Evolutionary conservation across 2,329 filamentous ascomycete genomes (phyloP), one percentile per base, ranked within the genome.

Genomic region (Stagonosporopsis cucurbitacearum): DNA sequence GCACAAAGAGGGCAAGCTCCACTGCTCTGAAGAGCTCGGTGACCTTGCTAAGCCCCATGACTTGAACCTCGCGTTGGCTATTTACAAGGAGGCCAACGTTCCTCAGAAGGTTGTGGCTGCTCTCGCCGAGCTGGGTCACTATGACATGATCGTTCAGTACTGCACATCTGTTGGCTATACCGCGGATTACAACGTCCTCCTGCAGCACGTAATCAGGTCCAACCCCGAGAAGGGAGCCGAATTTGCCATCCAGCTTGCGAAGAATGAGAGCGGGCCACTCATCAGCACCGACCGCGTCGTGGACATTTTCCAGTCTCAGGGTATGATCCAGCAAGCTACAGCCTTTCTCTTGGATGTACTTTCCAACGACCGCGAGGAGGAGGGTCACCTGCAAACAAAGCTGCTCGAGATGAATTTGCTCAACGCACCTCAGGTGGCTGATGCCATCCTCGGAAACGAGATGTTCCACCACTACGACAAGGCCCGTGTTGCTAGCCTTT

Each of bases 391-490:
- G 35, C 95, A 99, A 79, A 99, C 96, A 20, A 89, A 95, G 58
- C 84, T 99, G 3, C 81, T 99, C 52, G 96, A 99, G 82, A 98
- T 99, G 93, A 99, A 99, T 77, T 80, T 99, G 60, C 84, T 96
- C 78, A 96, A 96, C 66, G 96, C 95, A 1, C 95, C 95, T 46
- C 95, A 98, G 77, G 96, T 99, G 50, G 95, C 96, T 3, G 96
- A 99, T 76, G 95, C 95, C 30, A 99, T 99, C 65, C 86, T 99
- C 36, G 91, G 94, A 64, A 99, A 99, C 70, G 92, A 98, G 69
- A 97, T 99, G 90, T 98, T 99, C 79, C 92, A 92, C 0, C 87
- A 99, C 79, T 99, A 96, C 71, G 95, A 99, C 79, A 96, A 91
- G 81, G 80, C 87, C 41, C 89, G 92, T 62, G 91, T 99, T 76